Base-by-base conservation (phyloP, 2,329 filamentous ascomycete species). In the Paracorniculantispora psalliotae region DNA sequence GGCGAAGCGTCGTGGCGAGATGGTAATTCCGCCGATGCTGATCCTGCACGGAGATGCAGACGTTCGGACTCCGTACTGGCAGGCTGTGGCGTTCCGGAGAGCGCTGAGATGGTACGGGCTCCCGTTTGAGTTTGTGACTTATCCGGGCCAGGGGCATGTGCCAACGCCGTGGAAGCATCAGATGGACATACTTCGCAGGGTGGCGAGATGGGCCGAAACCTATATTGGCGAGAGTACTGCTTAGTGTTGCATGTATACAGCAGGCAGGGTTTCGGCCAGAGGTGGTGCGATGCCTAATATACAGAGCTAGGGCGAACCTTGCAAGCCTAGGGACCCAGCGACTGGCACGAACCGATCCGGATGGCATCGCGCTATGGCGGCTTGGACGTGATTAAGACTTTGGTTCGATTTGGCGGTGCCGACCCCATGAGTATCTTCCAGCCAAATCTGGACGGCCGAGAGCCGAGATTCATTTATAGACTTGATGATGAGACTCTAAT, bases 51-150 rank as follows among this genome's bases (percentile, higher is more conserved):
- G 68, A 8, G 57, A 72, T 61, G 61, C 66, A 33, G 72, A 61
- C 63, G 21, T 56, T 69, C 13, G 69, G 72, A 44, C 73, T 72
- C 2, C 60, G 67, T 33, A 6, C 30, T 6, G 6, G 6, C 30
- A 33, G 30, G 6, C 30, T 4, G 62, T 64, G 54, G 71, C 63
- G 0, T 73, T 74, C 63, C 63, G 68, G 12, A 60, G 72, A 47
- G 72, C 67, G 21, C 59, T 71, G 59, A 52, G 63, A 43, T 58
- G 63, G 35, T 60, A 62, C 6, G 65, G 65, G 9, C 39, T 72
- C 59, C 64, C 67, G 13, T 72, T 65, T 60, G 67, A 73, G 57
- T 67, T 71, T 53, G 71, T 72, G 15, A 66, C 62, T 13, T 75
- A 74, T 65, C 71, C 72, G 19, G 61, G 70, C 19, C 68, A 74